Percentiles rank a stretch among this genome's conserved stretches.
Conservation (phyloP, 139 green algal species). For the Chlorella sp. region DNA sequence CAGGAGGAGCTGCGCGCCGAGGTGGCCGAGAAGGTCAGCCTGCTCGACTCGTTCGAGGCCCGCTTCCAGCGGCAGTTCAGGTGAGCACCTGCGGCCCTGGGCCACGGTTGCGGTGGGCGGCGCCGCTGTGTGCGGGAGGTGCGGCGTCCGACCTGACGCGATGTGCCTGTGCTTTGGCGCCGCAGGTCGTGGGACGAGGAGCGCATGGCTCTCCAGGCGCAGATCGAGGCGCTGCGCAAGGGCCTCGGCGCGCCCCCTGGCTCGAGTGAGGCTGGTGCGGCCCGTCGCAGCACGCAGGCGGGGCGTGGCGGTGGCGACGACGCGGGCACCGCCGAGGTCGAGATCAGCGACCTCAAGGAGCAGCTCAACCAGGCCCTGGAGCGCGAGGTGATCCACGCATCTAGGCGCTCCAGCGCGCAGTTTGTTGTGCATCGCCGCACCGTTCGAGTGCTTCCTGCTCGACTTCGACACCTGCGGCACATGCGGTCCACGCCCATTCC, state of each 20-base stretch:
- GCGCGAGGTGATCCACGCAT: constrained; percentile 56
- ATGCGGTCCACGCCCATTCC: too few relatives aligned
- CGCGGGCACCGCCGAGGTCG: background rate
- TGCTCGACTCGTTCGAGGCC: constrained; percentile 67
- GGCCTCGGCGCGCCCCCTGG: too few relatives aligned
- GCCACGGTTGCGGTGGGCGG: background rate
- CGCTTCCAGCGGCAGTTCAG: constrained; percentile 52
- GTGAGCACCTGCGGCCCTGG: constrained; percentile 15
- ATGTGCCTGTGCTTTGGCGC: too few relatives aligned
- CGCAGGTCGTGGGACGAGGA: constrained; percentile 55
- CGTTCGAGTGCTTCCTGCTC: too few relatives aligned
- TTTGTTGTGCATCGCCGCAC: too few relatives aligned
- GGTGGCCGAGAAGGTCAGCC: constrained; percentile 49
- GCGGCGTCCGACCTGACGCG: too few relatives aligned
- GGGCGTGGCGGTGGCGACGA: too few relatives aligned
- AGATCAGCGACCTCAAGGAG: constrained; percentile 24
- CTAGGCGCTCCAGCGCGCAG: too few relatives aligned
- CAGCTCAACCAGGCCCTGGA: constrained; percentile 37
- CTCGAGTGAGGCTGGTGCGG: too few relatives aligned
- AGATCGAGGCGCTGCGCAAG: constrained; percentile 32
- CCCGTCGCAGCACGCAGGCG: too few relatives aligned
- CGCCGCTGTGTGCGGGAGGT: too few relatives aligned
- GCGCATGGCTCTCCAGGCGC: constrained; percentile 31
- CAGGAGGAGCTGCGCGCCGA: constrained; percentile 42
- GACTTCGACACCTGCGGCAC: too few relatives aligned